A percentile compares a stretch with the other conserved stretches of the same genome.
These are phyloP conservation scores for Rosellinia necatrix DNA, from an alignment of 2,329 filamentous ascomycete species.

Conservation along the genomic window DNA sequence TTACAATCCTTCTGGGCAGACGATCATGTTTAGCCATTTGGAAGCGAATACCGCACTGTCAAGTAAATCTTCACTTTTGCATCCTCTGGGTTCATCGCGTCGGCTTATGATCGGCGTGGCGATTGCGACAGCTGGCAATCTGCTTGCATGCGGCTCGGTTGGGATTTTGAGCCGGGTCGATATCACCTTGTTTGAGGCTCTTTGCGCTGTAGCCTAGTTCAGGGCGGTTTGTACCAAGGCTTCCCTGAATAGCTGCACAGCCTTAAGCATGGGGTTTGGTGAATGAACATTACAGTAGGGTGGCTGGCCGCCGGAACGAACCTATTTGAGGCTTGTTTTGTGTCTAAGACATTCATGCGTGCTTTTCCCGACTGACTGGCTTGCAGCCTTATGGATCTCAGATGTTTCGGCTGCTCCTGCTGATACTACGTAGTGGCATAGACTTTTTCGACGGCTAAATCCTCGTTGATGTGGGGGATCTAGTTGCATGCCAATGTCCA, in stretches of 20 bases:
- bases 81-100: neutral
- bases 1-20: constrained; percentile 3
- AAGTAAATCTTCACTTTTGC: neutral
- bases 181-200: neutral
- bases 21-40: neutral
- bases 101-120: neutral
- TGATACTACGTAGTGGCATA: neutral
- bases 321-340: too few relatives aligned
- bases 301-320: too few relatives aligned
- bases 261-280: too few relatives aligned
- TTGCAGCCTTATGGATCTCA: neutral
- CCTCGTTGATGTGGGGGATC: neutral
- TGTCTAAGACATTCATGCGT: neutral
- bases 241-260: too few relatives aligned
- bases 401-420: neutral
- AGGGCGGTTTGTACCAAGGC: too few relatives aligned
- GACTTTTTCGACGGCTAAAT: neutral
- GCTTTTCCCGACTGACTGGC: neutral
- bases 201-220: neutral
- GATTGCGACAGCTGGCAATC: neutral
- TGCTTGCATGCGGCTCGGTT: neutral
- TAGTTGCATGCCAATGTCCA: neutral
- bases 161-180: neutral
- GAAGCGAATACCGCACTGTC: neutral
- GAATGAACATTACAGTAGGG: too few relatives aligned